Percentiles rank a stretch among this genome's conserved stretches.
phyloP scores from a whole-genome alignment of 208 protist genomes.

The Trypanosoma rangeli region DNA sequence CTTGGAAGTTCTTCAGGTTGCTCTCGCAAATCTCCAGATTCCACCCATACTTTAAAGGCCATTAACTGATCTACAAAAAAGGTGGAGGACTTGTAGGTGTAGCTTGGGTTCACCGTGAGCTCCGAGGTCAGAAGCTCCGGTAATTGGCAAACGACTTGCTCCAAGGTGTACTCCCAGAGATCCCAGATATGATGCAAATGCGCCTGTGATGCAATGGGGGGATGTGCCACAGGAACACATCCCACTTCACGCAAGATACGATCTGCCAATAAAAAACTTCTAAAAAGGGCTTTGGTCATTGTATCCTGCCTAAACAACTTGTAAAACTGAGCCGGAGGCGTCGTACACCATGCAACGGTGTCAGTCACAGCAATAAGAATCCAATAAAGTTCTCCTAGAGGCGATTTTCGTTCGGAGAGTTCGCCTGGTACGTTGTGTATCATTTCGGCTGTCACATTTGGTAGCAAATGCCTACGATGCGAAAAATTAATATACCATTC shows the following conservation, averaged over 20 bases:
- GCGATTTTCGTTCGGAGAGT: constrained; percentile 84
- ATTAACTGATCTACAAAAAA: constrained; percentile 98
- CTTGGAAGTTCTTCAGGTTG: constrained; percentile 97
- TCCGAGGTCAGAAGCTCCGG: constrained; percentile 61
- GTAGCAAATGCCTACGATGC: constrained; percentile 76
- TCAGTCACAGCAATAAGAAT: constrained; percentile 99
- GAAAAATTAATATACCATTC: constrained; percentile 92
- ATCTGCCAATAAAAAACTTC: constrained; percentile 98
- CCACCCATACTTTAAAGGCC: constrained; percentile 99
- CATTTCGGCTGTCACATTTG: constrained; percentile 86
- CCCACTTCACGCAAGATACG: constrained; percentile 94
- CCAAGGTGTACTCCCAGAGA: constrained; percentile 94
- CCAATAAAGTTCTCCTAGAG: constrained; percentile 97
- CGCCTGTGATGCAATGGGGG: constrained; percentile 91
- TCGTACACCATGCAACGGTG: constrained; percentile 98
- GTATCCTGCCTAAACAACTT: constrained; percentile 96
- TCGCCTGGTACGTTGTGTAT: constrained; percentile 75
- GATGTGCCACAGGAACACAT: constrained; percentile 95
- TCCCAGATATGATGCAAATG: constrained; percentile 96
- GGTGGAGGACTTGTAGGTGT: constrained; percentile 77
- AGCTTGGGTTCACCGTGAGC: constrained; percentile 30
- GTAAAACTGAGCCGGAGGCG: constrained; percentile 92
- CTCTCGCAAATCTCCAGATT: constrained; percentile 88
- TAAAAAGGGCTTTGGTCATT: constrained; percentile 94
- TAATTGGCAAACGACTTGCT: constrained; percentile 92